Base-by-base conservation (phyloP, 257 asterid genomes). In the Lantana camara region DNA sequence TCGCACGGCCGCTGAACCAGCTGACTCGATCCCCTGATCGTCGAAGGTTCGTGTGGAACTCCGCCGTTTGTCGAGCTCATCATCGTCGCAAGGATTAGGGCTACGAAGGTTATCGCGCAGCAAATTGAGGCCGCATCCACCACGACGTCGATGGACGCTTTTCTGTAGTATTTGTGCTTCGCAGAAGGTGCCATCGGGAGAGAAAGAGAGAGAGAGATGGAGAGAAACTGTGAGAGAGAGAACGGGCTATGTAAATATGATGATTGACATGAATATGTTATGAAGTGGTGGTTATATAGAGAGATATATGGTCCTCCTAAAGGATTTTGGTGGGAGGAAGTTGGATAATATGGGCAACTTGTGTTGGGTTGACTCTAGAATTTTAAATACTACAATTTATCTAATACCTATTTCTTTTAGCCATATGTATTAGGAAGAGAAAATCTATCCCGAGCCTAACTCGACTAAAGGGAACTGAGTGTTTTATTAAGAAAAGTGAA, bases 1-100 rank as follows among this genome's bases (percentile, higher is more conserved):
- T 70, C 74, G 70, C 80, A 75, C 35, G 71, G 46, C 55, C 68
- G 68, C 47, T 56, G 44, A 49, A 44, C 74, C 68, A 61, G 37
- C 71, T 16, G 66, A 5, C 69, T 15, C 10, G 32, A 27, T 1
- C 73, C 60, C 32, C 63, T 51, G 32, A 6, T 24, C 45, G 21
- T 35, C 24, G n/a, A n/a, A n/a, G 41, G 27, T 10, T 34, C 52
- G 5, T 47, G 6, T 13, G 41, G 16, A 5, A 35, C 24, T 1
- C 3, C 6, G n/a, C 46, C 57, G 19, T 47, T 12, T 1, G 50
- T 17, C 19, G 57, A 53, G 50, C 67, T 42, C 27, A 51, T 24
- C 20, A 57, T 70, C n/a, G 49, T 70, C 21, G 7, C 40, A 7
- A 73, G 70, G 57, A 68, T 54, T 4, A 70, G 60, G 9, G 54